Conservation (phyloP, 2,329 filamentous ascomycete species). For the Harringtonia lauricola region DNA sequence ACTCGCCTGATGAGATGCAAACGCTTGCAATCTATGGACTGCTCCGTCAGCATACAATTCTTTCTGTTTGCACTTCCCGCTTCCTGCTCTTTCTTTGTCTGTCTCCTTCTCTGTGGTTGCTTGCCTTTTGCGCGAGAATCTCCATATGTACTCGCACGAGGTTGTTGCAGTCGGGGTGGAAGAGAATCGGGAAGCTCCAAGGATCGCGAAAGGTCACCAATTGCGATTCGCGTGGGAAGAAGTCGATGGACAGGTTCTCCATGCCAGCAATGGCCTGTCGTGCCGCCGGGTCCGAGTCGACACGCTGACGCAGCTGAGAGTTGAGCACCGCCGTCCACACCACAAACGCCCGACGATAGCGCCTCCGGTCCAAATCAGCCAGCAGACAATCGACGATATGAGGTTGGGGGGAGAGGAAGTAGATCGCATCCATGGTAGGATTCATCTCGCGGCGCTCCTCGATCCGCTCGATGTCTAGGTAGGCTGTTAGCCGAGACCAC, state of each 20-base stretch:
- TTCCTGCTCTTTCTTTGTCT: neutral
- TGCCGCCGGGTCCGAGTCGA: slow-evolving; percentile 60
- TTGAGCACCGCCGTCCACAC: slow-evolving; percentile 77
- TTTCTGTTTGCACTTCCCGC: neutral
- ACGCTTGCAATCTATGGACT: slow-evolving; percentile 61
- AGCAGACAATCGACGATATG: slow-evolving; percentile 91
- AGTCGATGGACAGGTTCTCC: slow-evolving; percentile 77
- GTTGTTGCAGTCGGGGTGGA: slow-evolving; percentile 80
- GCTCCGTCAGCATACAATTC: neutral
- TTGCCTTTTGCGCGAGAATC: slow-evolving; percentile 75
- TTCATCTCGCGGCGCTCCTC: slow-evolving; percentile 76
- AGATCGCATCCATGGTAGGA: slow-evolving; percentile 87
- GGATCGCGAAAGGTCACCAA: slow-evolving; percentile 87
- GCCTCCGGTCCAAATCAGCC: slow-evolving; percentile 76
- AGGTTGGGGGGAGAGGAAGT: slow-evolving; percentile 74
- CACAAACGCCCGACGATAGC: slow-evolving; percentile 69
- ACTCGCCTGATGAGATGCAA: slow-evolving; percentile 87
- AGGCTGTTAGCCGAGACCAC: too few relatives aligned
- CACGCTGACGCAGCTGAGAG: slow-evolving; percentile 56
- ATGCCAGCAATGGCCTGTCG: slow-evolving; percentile 70
- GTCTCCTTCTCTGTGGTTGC: neutral
- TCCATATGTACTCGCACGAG: slow-evolving; percentile 77
- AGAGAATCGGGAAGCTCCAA: slow-evolving; percentile 89
- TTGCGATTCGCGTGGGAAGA: slow-evolving; percentile 81
- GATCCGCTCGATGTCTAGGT: slow-evolving; percentile 92